Percentiles rank a stretch among this genome's conserved stretches.
These are phyloP conservation scores for Boehmeria nivea DNA, from an alignment of 306 rosid species.

Conservation along the genomic window DNA sequence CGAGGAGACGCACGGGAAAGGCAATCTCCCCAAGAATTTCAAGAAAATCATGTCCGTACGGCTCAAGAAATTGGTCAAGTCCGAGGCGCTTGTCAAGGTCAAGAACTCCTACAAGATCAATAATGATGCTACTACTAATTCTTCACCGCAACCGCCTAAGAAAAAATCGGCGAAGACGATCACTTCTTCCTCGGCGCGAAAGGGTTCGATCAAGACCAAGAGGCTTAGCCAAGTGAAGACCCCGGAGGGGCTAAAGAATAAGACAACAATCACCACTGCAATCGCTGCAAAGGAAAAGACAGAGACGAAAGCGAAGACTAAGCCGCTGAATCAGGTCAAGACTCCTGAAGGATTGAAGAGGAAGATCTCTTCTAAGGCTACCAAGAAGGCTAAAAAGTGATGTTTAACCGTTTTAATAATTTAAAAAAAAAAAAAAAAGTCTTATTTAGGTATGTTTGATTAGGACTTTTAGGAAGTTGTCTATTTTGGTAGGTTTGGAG, in stretches of 20 bases:
- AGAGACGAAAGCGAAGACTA: no score
- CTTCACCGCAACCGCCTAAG: no score
- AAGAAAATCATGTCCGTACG: slow-evolving; percentile 20
- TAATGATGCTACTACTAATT: no score
- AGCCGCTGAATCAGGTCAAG: slow-evolving; percentile 26
- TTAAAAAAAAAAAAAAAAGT: no score
- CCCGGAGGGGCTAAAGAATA: slow-evolving; percentile 20
- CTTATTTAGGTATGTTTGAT: no score
- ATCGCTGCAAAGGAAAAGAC: no score
- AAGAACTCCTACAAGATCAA: slow-evolving; percentile 32
- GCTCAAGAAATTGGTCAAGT: slow-evolving; percentile 30
- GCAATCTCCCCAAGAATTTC: slow-evolving; percentile 21
- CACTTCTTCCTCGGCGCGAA: slow-evolving; percentile 9
- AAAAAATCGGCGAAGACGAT: neutral
- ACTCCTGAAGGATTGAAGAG: slow-evolving; percentile 24
- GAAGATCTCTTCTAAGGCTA: slow-evolving; percentile 13
- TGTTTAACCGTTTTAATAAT: no score
- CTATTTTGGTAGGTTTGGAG: no score
- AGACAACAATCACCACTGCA: no score
- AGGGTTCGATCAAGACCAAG: slow-evolving; percentile 22
- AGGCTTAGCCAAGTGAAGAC: slow-evolving; percentile 26
- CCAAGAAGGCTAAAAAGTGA: slow-evolving; percentile 18
- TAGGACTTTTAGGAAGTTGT: no score
- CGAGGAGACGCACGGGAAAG: slow-evolving; percentile 23
- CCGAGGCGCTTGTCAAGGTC: slow-evolving; percentile 26